Evolutionary conservation across 352 stramenopile genomes (phyloP), one percentile per base, ranked within the genome.

Genomic region (Phytophthora foliorum): DNA sequence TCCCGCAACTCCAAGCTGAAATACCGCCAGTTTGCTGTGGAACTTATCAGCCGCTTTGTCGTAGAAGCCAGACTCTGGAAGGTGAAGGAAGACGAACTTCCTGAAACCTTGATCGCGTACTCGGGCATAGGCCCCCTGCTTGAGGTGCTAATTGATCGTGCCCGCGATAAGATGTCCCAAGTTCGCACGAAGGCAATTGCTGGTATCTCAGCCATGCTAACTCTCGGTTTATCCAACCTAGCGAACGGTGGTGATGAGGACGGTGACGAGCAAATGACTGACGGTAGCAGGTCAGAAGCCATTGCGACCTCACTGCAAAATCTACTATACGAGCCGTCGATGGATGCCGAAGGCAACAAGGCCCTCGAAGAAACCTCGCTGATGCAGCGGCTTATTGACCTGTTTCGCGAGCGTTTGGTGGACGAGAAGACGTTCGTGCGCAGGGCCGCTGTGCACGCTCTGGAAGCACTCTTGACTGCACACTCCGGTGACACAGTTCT

Each of bases 351-450:
- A 24, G 77, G 78, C 2, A 73, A 71, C 11, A 72, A 55, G 34
- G 69, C 41, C 1, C 61, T 82, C 6, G 62, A 88, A 61, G 79
- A 93, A 72, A 92, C 82, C 0, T 63, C 77, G n/a, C 44, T 95
- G 38, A 86, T 94, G 82, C 74, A 76, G 27, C 78, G 77, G 16
- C 71, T 96, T 19, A 65, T 94, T 39, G 78, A 89, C 31, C 71
- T 96, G 11, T 95, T 94, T 53, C 79, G 86, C 42, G 84, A 92
- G 34, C 78, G 86, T 7, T 60, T 96, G 14, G 55, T 78, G 3
- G 89, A 96, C 57, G 89, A 95, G 8, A 96, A 95, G 56, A 94
- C 87, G 4, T 94, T 89, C 27, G 89, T 96, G 7, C 87, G 89
- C 19, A 88, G 82, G 54, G 88, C 86, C 38, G 86, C 89, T 8